Evolutionary conservation across 2,329 filamentous ascomycete genomes (phyloP), one percentile per base, ranked within the genome.

Genomic region (Allantophomopsis lycopodina): DNA sequence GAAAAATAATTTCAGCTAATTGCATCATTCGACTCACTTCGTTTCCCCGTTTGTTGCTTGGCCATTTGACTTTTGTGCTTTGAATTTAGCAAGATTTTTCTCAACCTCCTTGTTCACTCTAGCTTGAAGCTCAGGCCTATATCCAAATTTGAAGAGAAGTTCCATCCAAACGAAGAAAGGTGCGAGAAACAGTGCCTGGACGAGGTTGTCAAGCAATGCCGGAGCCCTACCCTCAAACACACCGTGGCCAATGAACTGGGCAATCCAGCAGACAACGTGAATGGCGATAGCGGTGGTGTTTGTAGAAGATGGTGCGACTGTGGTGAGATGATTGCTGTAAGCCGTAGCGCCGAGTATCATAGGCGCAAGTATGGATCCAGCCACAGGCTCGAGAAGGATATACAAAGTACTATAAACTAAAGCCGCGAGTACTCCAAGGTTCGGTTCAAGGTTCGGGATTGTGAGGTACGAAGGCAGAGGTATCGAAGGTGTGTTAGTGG

Each of bases 151-250:
- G 66, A 98, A 98, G 18, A 98, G 69, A 17, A 93, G 63, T 64
- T 96, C 88, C 51, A 98, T 81, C 84, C 91, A 98, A 42, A 96
- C 89, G 52, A 96, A 98, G 54, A 98, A 81, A 7, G 91, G 91
- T 0, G 91, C 91, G 17, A 96, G 69, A 54, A 96, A 89, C 47
- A 96, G 60, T 20, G 91, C 88, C 62, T 96, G 91, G 36, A 93
- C 69, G 33, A 96, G 63, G 54, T 95, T 96, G 62, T 96, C 88
- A 36, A 96, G 65, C 46, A 96, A 64, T 4, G 88, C 89, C 7
- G 89, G 91, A 2, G 88, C 85, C 39, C 89, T 76, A 15, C 83
- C 77, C 61, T 96, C 91, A 50, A 86, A 96, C 38, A 72, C 76
- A 31, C 87, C 88, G 55, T 98, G 91, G 20, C 91, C 91, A 38